Conservation (phyloP, 768 basidiomycete species). For the Auriculariales sp. region DNA sequence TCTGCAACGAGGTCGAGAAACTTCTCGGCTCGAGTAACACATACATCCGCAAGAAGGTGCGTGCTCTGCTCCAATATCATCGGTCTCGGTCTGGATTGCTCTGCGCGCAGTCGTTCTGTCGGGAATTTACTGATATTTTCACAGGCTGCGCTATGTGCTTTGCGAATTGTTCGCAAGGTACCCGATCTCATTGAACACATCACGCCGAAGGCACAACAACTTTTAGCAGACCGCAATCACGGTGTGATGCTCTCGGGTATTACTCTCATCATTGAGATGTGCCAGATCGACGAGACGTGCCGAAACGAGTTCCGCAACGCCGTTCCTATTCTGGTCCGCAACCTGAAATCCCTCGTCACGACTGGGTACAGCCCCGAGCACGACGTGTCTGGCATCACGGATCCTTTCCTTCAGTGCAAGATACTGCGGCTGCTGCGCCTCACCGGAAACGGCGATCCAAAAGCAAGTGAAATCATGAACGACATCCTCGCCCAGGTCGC, state of each 20-base stretch:
- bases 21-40: constrained; percentile 93
- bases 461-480: constrained; percentile 93
- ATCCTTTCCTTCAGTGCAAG: constrained; percentile 91
- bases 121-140: background rate
- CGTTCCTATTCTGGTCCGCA: constrained; percentile 84
- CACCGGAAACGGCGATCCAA: constrained; percentile 72
- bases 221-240: constrained; percentile 91
- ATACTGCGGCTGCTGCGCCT: constrained; percentile 76
- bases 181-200: constrained; percentile 95
- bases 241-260: constrained; percentile 90
- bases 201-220: constrained; percentile 69
- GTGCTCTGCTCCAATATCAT: constrained; percentile 9
- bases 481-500: constrained; percentile 98
- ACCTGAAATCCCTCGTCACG: constrained; percentile 86
- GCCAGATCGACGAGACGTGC: constrained; percentile 54
- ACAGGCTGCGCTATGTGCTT: constrained; percentile 88
- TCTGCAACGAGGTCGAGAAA: constrained; percentile 96
- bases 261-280: constrained; percentile 92
- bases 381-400: constrained; percentile 98
- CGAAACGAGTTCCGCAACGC: constrained; percentile 84
- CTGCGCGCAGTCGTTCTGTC: background rate
- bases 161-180: constrained; percentile 88
- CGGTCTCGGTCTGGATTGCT: background rate
- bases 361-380: constrained; percentile 98
- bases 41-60: constrained; percentile 96